Base-by-base conservation (phyloP, 176 grass and related monocot species). In the Guadua angustifolia region DNA sequence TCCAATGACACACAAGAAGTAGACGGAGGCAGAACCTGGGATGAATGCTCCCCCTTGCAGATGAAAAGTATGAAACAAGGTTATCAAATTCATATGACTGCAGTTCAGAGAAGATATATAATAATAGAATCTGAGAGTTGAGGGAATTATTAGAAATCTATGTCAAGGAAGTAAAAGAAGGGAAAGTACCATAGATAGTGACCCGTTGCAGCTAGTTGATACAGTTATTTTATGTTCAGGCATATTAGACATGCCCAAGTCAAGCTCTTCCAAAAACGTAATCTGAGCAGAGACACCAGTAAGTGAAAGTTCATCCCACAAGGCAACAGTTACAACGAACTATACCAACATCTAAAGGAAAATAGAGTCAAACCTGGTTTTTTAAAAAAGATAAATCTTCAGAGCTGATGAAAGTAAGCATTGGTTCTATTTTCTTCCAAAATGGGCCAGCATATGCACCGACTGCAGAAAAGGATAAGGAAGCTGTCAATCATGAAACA, bases 341-440 rank as follows among this genome's bases (percentile, higher is more conserved):
- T 73, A 61, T 51, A 22, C 46, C 61, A 55, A 87, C n/a, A 18
- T 74, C 2, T 24, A 70, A 87, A 80, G 80, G 66, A 13, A 84
- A 76, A 76, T 66, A 79, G 52, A 79, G 36, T 69, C 69, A 66
- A 70, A 86, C 93, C 93, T 95, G 87, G 69, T 84, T 83, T 73
- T 73, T 88, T 64, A 92, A 80, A 66, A 90, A 95, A 29, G 76
- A 75, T 55, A 82, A 72, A 83, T 95, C 93, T 64, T 90, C 82
- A 25, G 58, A 79, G 58, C 85, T 75, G n/a, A 88, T 71, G 75
- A 73, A 81, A 85, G 88, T 75, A 77, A 95, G 91, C 86, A 77
- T 77, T 38, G 78, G 70, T 85, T 95, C 93, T 77, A 88, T 92
- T 69, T 88, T 89, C 70, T 92, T 92, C 93, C 90, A 95, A 69